These are phyloP conservation scores for Dalbergia oliveri DNA, from an alignment of 306 rosid species.

Conservation along the genomic window DNA sequence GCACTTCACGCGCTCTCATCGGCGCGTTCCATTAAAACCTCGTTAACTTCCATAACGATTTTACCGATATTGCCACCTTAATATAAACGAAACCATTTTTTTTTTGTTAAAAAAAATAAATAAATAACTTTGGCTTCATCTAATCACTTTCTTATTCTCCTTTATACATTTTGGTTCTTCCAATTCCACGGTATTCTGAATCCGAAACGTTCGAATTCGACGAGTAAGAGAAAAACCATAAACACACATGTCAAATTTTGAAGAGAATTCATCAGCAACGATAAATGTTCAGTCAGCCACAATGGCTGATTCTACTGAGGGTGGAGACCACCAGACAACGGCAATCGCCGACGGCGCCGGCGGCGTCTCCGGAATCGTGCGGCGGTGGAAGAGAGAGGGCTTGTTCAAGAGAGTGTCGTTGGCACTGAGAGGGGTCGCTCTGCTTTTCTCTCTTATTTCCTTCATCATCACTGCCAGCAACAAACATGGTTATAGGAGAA, in stretches of 20 bases:
- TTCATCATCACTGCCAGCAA: slow-evolving; percentile 71
- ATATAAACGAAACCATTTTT: background rate
- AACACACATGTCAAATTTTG: slow-evolving; percentile 48
- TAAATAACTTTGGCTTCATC: slow-evolving; percentile 10
- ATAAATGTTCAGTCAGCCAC: slow-evolving; percentile 50
- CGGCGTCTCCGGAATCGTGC: slow-evolving; percentile 51
- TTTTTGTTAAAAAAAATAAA: background rate
- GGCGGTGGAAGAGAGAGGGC: slow-evolving; percentile 75
- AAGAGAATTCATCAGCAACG: slow-evolving; percentile 40
- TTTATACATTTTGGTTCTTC: background rate
- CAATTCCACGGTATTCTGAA: background rate
- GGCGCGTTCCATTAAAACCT: background rate
- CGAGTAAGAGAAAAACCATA: background rate
- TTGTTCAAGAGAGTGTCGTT: slow-evolving; percentile 64
- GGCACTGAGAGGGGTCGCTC: slow-evolving; percentile 61
- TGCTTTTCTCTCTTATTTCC: slow-evolving; percentile 68
- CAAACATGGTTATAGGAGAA: slow-evolving; percentile 66
- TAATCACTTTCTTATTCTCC: background rate
- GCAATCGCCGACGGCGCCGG: background rate
- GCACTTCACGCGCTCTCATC: background rate
- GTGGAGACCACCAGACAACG: slow-evolving; percentile 33
- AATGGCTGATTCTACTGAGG: background rate
- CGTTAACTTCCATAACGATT: slow-evolving; percentile 53
- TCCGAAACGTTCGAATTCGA: slow-evolving; percentile 5
- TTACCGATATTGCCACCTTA: slow-evolving; percentile 23